A percentile compares a stretch with the other conserved stretches of the same genome.
These are phyloP conservation scores for Fusarium verticillioides DNA, from an alignment of 2,329 filamentous ascomycete species.

Conservation along the genomic window DNA sequence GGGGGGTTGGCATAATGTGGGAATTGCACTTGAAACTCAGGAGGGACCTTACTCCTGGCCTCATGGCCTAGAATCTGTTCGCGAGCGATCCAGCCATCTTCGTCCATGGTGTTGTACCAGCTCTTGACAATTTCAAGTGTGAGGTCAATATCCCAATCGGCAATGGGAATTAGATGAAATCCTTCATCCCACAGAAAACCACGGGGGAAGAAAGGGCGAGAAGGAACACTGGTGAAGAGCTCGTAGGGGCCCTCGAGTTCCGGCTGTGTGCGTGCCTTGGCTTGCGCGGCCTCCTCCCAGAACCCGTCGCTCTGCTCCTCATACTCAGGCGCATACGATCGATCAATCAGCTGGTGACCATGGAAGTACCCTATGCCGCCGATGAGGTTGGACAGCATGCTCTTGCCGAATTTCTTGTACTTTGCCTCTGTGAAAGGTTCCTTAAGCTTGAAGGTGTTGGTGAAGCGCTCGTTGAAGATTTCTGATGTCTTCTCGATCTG, in stretches of 20 bases:
- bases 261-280: slow-evolving; percentile 74
- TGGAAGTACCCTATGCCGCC: slow-evolving; percentile 97
- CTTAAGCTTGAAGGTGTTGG: slow-evolving; percentile 72
- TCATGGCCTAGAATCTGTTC: slow-evolving; percentile 95
- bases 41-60: slow-evolving; percentile 92
- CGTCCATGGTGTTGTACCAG: slow-evolving; percentile 96
- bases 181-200: slow-evolving; percentile 99
- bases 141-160: slow-evolving; percentile 94
- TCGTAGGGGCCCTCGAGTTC: slow-evolving; percentile 84
- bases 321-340: slow-evolving; percentile 91
- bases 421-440: slow-evolving; percentile 79
- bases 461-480: slow-evolving; percentile 80
- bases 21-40: slow-evolving; percentile 94
- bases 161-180: slow-evolving; percentile 90
- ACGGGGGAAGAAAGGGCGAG: slow-evolving; percentile 93
- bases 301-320: slow-evolving; percentile 96
- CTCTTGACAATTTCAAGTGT: slow-evolving; percentile 88
- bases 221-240: slow-evolving; percentile 91
- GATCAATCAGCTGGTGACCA: slow-evolving; percentile 87
- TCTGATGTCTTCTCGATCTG: slow-evolving; percentile 74
- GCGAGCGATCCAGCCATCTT: slow-evolving; percentile 96
- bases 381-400: slow-evolving; percentile 92
- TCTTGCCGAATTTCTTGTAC: slow-evolving; percentile 84
- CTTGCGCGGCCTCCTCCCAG: slow-evolving; percentile 90
- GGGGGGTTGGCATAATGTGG: slow-evolving; percentile 98